Evolutionary conservation across 495 filamentous ascomycete species (phyloP).

Genomic region (Penicillium flavigenum): DNA sequence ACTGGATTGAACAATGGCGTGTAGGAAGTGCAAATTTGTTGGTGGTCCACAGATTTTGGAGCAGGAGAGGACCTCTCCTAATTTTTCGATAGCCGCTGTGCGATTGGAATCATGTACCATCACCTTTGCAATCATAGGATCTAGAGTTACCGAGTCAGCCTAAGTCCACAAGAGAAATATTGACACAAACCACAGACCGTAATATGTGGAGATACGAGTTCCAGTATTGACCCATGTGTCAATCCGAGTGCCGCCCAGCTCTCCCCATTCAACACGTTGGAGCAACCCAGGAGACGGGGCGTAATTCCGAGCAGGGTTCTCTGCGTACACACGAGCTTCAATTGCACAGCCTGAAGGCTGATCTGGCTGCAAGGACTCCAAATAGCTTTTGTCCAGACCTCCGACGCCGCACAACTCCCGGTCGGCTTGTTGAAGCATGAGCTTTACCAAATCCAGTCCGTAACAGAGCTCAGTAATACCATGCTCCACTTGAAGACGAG

Average conservation of each 20-base stretch:
- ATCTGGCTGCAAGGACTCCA: conserved; percentile 33
- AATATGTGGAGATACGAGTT: conserved; percentile 52
- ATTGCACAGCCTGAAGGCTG: conserved; percentile 51
- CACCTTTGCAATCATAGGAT: conserved; percentile 63
- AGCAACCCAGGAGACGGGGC: conserved; percentile 56
- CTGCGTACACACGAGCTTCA: conserved; percentile 61
- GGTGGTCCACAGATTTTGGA: conserved; percentile 54
- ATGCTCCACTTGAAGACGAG: conserved; percentile 66
- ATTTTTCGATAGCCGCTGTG: conserved; percentile 42
- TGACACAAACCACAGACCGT: conserved; percentile 34
- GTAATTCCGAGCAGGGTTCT: conserved; percentile 57
- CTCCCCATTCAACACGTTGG: conserved; percentile 54
- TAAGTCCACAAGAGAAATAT: neutral
- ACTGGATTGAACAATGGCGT: conserved; percentile 41
- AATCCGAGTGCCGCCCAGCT: conserved; percentile 46
- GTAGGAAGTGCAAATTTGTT: conserved; percentile 57
- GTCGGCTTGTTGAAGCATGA: conserved; percentile 56
- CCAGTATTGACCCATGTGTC: conserved; percentile 64
- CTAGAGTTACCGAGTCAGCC: conserved; percentile 23
- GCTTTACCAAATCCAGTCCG: conserved; percentile 56
- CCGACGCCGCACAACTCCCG: conserved; percentile 32
- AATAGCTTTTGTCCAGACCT: conserved; percentile 36
- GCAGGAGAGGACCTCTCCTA: conserved; percentile 40
- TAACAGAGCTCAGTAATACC: conserved; percentile 62
- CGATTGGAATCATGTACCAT: conserved; percentile 52